Conservation (phyloP, 768 basidiomycete species). For the Leccinellum luteum region DNA sequence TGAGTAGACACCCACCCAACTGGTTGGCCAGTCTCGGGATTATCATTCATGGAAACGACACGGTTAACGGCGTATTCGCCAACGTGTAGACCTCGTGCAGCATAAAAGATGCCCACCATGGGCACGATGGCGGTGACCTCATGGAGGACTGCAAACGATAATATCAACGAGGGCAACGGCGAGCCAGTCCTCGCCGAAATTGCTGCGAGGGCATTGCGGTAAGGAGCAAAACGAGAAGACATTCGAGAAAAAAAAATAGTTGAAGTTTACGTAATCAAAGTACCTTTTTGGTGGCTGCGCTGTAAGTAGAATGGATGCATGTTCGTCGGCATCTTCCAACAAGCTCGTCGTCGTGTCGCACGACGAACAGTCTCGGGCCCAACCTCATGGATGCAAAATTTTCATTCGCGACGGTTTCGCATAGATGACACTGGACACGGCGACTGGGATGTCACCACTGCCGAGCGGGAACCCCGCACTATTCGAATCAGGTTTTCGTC, state of each 20-base stretch:
- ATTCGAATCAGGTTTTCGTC: slow-evolving; percentile 41
- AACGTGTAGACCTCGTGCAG: slow-evolving; percentile 60
- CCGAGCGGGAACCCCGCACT: slow-evolving; percentile 21
- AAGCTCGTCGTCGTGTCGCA: slow-evolving; percentile 1
- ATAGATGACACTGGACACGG: slow-evolving; percentile 26
- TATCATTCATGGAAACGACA: slow-evolving; percentile 18
- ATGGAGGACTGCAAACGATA: slow-evolving; percentile 83
- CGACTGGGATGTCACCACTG: slow-evolving; percentile 9
- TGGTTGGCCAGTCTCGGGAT: slow-evolving; percentile 10
- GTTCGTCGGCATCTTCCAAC: slow-evolving; percentile 15
- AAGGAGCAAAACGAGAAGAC: slow-evolving; percentile 41
- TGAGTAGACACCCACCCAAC: slow-evolving; percentile 42
- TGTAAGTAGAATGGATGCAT: slow-evolving; percentile 7
- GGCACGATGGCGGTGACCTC: slow-evolving; percentile 82
- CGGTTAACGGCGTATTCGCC: slow-evolving; percentile 62
- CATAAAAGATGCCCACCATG: slow-evolving; percentile 70
- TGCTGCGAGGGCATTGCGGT: slow-evolving; percentile 52
- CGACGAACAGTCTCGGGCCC: neutral
- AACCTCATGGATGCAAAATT: neutral
- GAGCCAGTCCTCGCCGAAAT: slow-evolving; percentile 70
- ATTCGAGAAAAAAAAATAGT: slow-evolving; percentile 10
- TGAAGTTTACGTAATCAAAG: slow-evolving; percentile 22
- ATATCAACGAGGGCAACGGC: slow-evolving; percentile 68
- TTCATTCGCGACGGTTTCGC: slow-evolving; percentile 11
- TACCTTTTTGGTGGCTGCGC: slow-evolving; percentile 16